A percentile compares a stretch with the other conserved stretches of the same genome.
These are phyloP conservation scores for Dendrothele bispora DNA, from an alignment of 768 basidiomycete species.

Conservation along the genomic window DNA sequence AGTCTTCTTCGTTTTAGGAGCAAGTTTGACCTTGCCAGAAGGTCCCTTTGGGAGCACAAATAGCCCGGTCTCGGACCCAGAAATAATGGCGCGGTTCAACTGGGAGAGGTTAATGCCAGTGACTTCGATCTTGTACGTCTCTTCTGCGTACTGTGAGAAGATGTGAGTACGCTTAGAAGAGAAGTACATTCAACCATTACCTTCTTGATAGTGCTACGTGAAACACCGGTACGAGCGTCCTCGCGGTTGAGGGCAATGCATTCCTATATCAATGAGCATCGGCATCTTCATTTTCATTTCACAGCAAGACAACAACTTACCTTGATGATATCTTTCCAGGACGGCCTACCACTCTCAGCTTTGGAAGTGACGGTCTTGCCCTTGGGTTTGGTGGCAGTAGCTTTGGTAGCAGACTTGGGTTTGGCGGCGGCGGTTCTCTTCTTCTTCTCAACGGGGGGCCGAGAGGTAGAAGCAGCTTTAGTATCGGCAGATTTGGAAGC, in stretches of 20 bases:
- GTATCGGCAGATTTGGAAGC: too few species aligned
- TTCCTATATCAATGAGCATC: constrained; percentile 48
- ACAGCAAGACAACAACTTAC: constrained; percentile 27
- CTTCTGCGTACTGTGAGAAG: constrained; percentile 70
- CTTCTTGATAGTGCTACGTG: constrained; percentile 80
- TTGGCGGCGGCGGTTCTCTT: constrained; percentile 27
- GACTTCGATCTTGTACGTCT: constrained; percentile 75
- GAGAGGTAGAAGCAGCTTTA: too few species aligned
- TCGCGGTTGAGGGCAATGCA: constrained; percentile 67
- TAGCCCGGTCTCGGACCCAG: constrained; percentile 55
- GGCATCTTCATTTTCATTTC: not conserved
- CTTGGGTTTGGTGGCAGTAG: constrained; percentile 25
- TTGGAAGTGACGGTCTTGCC: constrained; percentile 13
- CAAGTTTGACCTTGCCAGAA: constrained; percentile 66
- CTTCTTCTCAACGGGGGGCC: too few species aligned
- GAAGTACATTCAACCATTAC: constrained; percentile 33
- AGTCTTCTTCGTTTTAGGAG: constrained; percentile 49
- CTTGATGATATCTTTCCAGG: constrained; percentile 58
- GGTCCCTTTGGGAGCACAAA: constrained; percentile 38
- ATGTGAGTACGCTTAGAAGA: constrained; percentile 9
- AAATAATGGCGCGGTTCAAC: constrained; percentile 71
- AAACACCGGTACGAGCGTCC: constrained; percentile 71
- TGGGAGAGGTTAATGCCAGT: constrained; percentile 66
- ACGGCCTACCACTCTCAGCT: constrained; percentile 35
- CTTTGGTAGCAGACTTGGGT: constrained; percentile 30